Evolutionary conservation across 2,329 filamentous ascomycete genomes (phyloP), one percentile per base, ranked within the genome.

Genomic region (Dactylellina haptotyla): DNA sequence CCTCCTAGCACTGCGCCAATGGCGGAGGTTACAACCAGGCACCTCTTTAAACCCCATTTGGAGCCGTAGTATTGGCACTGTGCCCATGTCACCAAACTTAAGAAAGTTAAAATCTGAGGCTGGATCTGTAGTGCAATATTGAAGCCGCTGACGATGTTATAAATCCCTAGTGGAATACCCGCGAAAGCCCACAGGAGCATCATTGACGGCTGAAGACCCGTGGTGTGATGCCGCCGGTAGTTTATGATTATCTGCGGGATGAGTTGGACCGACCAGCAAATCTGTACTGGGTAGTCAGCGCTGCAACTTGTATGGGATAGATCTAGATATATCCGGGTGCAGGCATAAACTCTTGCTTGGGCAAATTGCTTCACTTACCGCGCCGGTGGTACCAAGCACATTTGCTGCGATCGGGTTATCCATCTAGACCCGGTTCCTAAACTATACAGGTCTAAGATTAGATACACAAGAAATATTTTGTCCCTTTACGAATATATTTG

Each of bases 151-250:
- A 82, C 81, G 34, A 83, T 82, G 69, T 83, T 84, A 76, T 83
- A 84, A 3, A 83, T 82, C 1, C 89, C 89, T 0, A 91, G 82
- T 0, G 88, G 88, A 0, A 90, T 86, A 0, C 89, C 89, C 1
- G 89, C 89, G 81, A 84, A 86, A 0, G 87, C 87, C 85, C 89
- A 91, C 1, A 90, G 83, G 79, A 91, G 85, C 88, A 91, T 90
- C 88, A 91, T 90, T 0, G 87, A 86, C 0, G 86, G 84, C 54
- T 90, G 88, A 0, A 91, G 82, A 0, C 88, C 89, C 0, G 83
- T 85, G 0, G 88, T 88, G 81, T 89, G 84, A 78, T 90, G 88
- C 0, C 88, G 83, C 3, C 85, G 84, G 77, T 88, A 87, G 77
- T 91, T 91, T 77, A 90, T 85, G 32, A 88, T 79, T 53, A 91